phyloP scores from a whole-genome alignment of 2,329 filamentous ascomycete genomes.

The Raffaelea deltoideospora region DNA sequence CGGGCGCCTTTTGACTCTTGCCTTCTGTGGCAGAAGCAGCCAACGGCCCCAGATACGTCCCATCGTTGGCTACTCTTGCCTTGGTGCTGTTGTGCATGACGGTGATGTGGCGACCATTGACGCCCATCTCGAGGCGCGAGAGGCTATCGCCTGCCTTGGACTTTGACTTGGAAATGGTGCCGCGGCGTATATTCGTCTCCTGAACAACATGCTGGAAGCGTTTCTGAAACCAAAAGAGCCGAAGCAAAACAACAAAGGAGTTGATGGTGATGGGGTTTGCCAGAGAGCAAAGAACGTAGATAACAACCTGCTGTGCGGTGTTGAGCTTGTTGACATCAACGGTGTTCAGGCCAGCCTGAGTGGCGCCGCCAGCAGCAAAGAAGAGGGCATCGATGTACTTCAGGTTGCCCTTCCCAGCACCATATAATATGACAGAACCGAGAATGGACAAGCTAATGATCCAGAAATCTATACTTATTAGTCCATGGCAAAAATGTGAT shows the following conservation, averaged over 20 bases:
- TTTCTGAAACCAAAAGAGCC: constrained; percentile 97
- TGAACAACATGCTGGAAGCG: constrained; percentile 73
- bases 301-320: constrained; percentile 57
- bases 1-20: too few species aligned
- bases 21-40: not conserved
- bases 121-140: constrained; percentile 41
- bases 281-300: constrained; percentile 57
- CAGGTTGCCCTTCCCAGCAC: constrained; percentile 39
- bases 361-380: constrained; percentile 72
- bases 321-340: constrained; percentile 50
- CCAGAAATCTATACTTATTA: constrained; percentile 33
- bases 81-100: constrained; percentile 45
- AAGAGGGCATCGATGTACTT: constrained; percentile 78
- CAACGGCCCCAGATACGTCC: constrained; percentile 30
- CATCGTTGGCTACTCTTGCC: constrained; percentile 45
- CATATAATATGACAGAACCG: constrained; percentile 64
- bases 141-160: constrained; percentile 30
- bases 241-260: constrained; percentile 75
- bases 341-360: constrained; percentile 87
- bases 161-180: constrained; percentile 47
- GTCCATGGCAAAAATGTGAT: not conserved
- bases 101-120: constrained; percentile 50
- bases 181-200: constrained; percentile 53
- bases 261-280: constrained; percentile 77
- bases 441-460: constrained; percentile 60